A percentile compares a stretch with the other conserved stretches of the same genome.
Evolutionary conservation across 192 early-diverging fungal genomes (phyloP).

Genomic region (Umbelopsis sp.): DNA sequence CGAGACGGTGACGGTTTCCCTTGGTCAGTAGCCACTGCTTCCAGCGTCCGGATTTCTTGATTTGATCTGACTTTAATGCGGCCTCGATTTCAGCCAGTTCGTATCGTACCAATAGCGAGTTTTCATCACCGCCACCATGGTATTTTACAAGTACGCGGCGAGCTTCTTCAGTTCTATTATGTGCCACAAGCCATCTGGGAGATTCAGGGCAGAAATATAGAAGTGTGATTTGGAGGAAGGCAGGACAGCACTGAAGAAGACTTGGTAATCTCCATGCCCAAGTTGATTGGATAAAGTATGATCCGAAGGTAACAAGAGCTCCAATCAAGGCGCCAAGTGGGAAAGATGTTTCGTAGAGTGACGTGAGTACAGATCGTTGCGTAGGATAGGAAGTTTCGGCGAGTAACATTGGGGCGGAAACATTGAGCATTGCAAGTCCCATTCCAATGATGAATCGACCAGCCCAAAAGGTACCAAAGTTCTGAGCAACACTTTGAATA

Average conservation of each 20-base stretch:
- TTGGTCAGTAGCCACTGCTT: constrained; percentile 11
- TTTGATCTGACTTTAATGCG: neutral
- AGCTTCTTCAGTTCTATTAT: neutral
- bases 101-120: neutral
- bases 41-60: constrained; percentile 4
- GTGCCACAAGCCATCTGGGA: constrained; percentile 4
- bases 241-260: constrained; percentile 12
- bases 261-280: constrained; percentile 25
- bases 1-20: constrained; percentile 24
- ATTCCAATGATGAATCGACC: constrained; percentile 20
- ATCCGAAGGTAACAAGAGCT: constrained; percentile 15
- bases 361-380: constrained; percentile 2
- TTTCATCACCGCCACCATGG: constrained; percentile 6
- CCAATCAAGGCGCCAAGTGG: constrained; percentile 17
- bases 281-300: constrained; percentile 5
- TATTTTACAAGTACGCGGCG: neutral
- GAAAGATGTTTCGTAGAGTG: constrained; percentile 12
- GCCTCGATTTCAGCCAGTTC: constrained; percentile 15
- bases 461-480: constrained; percentile 15
- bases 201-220: constrained; percentile 8
- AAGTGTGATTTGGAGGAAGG: constrained; percentile 7
- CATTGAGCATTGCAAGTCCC: neutral
- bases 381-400: constrained; percentile 21
- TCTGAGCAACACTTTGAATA: constrained; percentile 15
- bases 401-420: constrained; percentile 5